phyloP scores from a whole-genome alignment of 1,139 yeast genomes.

The Williopsis jadinii region DNA sequence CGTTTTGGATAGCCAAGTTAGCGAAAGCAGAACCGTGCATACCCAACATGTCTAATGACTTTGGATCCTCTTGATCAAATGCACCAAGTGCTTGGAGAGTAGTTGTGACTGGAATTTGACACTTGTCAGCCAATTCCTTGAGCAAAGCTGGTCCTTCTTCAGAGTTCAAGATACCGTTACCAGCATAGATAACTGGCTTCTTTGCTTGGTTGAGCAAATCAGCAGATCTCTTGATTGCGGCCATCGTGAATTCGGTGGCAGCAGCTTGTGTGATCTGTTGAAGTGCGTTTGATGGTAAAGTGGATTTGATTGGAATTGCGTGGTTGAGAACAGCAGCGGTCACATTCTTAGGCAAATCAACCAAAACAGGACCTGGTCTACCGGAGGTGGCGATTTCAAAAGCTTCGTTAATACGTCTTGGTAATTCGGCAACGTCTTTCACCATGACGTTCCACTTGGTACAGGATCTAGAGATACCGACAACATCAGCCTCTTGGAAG shows the following conservation, averaged over 20 bases:
- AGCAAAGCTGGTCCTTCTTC: slow-evolving; percentile 76
- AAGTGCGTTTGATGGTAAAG: slow-evolving; percentile 79
- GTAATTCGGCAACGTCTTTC: slow-evolving; percentile 86
- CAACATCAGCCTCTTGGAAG: slow-evolving; percentile 97
- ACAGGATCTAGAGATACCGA: slow-evolving; percentile 94
- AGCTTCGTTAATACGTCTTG: slow-evolving; percentile 94
- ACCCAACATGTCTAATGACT: slow-evolving; percentile 92
- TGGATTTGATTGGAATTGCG: slow-evolving; percentile 79
- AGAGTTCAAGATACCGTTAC: slow-evolving; percentile 80
- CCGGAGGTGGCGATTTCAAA: slow-evolving; percentile 95
- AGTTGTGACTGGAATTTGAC: slow-evolving; percentile 91
- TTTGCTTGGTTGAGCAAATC: slow-evolving; percentile 72
- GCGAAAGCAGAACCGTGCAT: slow-evolving; percentile 98
- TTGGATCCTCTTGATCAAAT: slow-evolving; percentile 85
- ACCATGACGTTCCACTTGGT: slow-evolving; percentile 99
- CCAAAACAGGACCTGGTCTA: slow-evolving; percentile 97
- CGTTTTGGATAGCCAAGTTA: slow-evolving; percentile 85
- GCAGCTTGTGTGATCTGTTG: slow-evolving; percentile 64
- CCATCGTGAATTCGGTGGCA: slow-evolving; percentile 69
- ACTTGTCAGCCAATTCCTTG: slow-evolving; percentile 83
- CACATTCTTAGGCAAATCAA: slow-evolving; percentile 95
- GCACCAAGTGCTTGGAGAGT: slow-evolving; percentile 93
- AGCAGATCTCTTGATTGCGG: slow-evolving; percentile 74
- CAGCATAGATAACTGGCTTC: slow-evolving; percentile 84
- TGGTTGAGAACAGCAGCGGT: slow-evolving; percentile 85